A percentile compares a stretch with the other conserved stretches of the same genome.
These are phyloP conservation scores for Pulveroboletus sp. DNA, from an alignment of 1,284 basidiomycete genomes.

Conservation along the genomic window DNA sequence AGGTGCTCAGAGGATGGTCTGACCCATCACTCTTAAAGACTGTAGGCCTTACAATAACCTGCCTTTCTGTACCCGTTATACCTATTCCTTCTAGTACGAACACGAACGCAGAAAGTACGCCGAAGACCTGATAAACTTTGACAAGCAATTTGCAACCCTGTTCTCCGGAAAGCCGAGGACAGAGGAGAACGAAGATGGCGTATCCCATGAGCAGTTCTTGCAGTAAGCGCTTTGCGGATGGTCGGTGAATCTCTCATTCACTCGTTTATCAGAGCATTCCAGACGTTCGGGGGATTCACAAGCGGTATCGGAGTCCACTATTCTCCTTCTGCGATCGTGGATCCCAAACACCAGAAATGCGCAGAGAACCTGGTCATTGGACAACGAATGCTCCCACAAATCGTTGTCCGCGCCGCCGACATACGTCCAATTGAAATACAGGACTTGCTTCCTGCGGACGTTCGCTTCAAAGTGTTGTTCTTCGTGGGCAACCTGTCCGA, in stretches of 20 bases:
- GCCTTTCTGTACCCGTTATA: background rate
- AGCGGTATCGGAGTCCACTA: slow-evolving; percentile 70
- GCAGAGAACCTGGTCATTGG: slow-evolving; percentile 53
- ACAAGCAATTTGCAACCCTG: slow-evolving; percentile 71
- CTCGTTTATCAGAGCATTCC: slow-evolving; percentile 62
- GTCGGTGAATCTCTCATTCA: no score
- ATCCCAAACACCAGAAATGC: slow-evolving; percentile 44
- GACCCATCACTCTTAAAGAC: slow-evolving; percentile 67
- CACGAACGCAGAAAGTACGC: slow-evolving; percentile 73
- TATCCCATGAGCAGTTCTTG: slow-evolving; percentile 69
- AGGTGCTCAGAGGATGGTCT: slow-evolving; percentile 74
- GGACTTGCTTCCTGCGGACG: slow-evolving; percentile 66
- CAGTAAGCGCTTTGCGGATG: slow-evolving; percentile 50
- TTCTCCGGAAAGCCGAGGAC: slow-evolving; percentile 77
- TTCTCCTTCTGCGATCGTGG: slow-evolving; percentile 51
- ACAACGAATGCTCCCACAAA: slow-evolving; percentile 58
- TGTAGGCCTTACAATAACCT: slow-evolving; percentile 42
- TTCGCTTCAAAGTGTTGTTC: slow-evolving; percentile 72
- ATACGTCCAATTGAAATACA: slow-evolving; percentile 65
- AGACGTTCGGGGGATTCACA: slow-evolving; percentile 58
- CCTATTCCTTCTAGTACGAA: slow-evolving; percentile 55
- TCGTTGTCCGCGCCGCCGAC: slow-evolving; percentile 67
- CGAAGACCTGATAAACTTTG: slow-evolving; percentile 80
- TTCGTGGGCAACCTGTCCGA: slow-evolving; percentile 60
- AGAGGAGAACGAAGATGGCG: slow-evolving; percentile 57